Percentiles rank a stretch among this genome's conserved stretches.
These are phyloP conservation scores for Saccharomycopsis sp. DNA, from an alignment of 805 yeast genomes.

Conservation along the genomic window DNA sequence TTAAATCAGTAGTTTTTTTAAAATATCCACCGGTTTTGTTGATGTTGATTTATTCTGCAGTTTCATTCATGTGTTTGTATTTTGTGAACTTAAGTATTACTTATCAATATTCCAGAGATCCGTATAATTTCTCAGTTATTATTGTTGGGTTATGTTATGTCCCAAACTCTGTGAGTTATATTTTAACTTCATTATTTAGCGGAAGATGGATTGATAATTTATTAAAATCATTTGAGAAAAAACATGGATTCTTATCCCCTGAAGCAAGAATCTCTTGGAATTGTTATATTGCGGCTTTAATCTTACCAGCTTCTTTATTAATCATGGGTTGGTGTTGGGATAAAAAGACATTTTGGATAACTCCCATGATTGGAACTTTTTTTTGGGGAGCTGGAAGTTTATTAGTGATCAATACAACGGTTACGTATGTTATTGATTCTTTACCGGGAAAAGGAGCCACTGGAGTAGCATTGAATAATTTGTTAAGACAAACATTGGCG, in stretches of 20 bases:
- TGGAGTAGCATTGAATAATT: slow-evolving; percentile 75
- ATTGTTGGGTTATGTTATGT: slow-evolving; percentile 68
- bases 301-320: slow-evolving; percentile 55
- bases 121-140: slow-evolving; percentile 59
- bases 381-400: slow-evolving; percentile 74
- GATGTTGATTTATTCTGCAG: slow-evolving; percentile 55
- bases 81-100: slow-evolving; percentile 68
- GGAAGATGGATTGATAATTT: slow-evolving; percentile 71
- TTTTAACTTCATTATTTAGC: slow-evolving; percentile 67
- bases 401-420: slow-evolving; percentile 73
- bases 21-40: slow-evolving; percentile 66
- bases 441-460: slow-evolving; percentile 85
- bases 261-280: slow-evolving; percentile 75
- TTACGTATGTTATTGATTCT: slow-evolving; percentile 74
- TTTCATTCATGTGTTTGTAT: slow-evolving; percentile 62
- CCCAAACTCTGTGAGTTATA: slow-evolving; percentile 73
- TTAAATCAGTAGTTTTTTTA: slow-evolving; percentile 49
- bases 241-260: slow-evolving; percentile 59
- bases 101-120: slow-evolving; percentile 46
- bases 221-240: slow-evolving; percentile 39
- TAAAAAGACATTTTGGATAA: slow-evolving; percentile 52
- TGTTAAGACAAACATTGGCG: slow-evolving; percentile 63
- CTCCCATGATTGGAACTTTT: slow-evolving; percentile 75
- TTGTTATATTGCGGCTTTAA: slow-evolving; percentile 49
- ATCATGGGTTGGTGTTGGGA: slow-evolving; percentile 80